Base-by-base conservation (phyloP, 1,284 basidiomycete species). In the Apiotrichum mycotoxinovorans region DNA sequence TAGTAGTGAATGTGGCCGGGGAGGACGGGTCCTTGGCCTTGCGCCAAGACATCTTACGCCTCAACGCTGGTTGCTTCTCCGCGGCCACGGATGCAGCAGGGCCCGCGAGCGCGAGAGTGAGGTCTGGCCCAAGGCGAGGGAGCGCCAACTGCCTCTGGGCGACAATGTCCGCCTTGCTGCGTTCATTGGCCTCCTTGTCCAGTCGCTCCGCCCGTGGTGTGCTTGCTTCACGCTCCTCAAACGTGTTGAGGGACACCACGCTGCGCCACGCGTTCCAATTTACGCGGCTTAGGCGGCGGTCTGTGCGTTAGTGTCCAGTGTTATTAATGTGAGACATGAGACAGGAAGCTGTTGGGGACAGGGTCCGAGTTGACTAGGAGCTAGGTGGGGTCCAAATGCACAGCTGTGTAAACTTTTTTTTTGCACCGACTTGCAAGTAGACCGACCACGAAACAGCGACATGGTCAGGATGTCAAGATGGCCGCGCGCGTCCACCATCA, bases 251-350 rank as follows among this genome's bases (percentile, higher is more conserved):
- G 4, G 49, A 51, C 9, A 51, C 49, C 14, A 41, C 38, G 38
- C 49, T 51, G 25, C 37, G 37, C 37, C 37, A 51, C 14, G 18
- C 49, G n/a, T 27, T 30, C 49, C 49, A 51, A 25, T 30, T 40
- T 4, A 22, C 25, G 18, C 49, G 37, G 18, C 38, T 51, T 23
- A 38, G 49, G 15, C 49, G 46, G 10, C 46, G 46, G 46, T 22
- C 46, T 48, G 46, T 37, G 46, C 33, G 34, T 48, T 18, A 48
- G 46, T 11, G 37, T 38, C 17, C 3, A 35, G 37, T n/a, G 20
- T 17, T 8, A 8, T 15, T n/a, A 18, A 14, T n/a, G 20, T n/a
- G 18, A n/a, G 17, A 18, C 17, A 15, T 8, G 37, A n/a, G 37
- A 38, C 12, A 11, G 34, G 17, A 11, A 35, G 34, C 34, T 35